A percentile compares a stretch with the other conserved stretches of the same genome.
These are phyloP conservation scores for Petunia hybrid DNA, from an alignment of 305 asterid species.

Conservation along the genomic window DNA sequence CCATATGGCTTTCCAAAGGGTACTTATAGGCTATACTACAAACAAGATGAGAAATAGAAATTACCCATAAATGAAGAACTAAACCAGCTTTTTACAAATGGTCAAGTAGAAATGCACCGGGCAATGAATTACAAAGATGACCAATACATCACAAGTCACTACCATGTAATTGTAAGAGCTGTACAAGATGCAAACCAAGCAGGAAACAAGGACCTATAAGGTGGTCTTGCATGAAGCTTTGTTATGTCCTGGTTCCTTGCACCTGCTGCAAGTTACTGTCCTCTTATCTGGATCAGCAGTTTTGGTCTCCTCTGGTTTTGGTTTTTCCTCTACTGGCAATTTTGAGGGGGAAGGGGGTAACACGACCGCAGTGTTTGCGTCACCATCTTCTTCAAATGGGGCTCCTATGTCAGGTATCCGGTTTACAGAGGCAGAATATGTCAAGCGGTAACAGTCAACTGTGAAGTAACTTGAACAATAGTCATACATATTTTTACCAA, in stretches of 20 bases:
- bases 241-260: constrained; percentile 93
- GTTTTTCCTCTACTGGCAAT: constrained; percentile 49
- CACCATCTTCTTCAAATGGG: constrained; percentile 48
- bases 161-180: constrained; percentile 32
- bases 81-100: not conserved
- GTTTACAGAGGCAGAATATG: constrained; percentile 61
- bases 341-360: constrained; percentile 65
- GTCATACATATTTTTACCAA: constrained; percentile 62
- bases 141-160: constrained; percentile 28
- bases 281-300: constrained; percentile 69
- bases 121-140: not conserved
- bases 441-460: constrained; percentile 57
- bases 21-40: not conserved
- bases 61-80: not conserved
- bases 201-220: constrained; percentile 31
- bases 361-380: constrained; percentile 55
- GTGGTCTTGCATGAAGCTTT: constrained; percentile 83
- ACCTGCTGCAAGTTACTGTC: constrained; percentile 83
- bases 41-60: not conserved
- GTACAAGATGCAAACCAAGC: constrained; percentile 35
- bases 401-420: constrained; percentile 57
- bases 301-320: constrained; percentile 55
- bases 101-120: constrained; percentile 1
- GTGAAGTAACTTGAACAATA: constrained; percentile 71
- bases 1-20: not conserved